Evolutionary conservation across 202 grass and related monocot species (phyloP).

Genomic region (Schoenoplectus triqueter): DNA sequence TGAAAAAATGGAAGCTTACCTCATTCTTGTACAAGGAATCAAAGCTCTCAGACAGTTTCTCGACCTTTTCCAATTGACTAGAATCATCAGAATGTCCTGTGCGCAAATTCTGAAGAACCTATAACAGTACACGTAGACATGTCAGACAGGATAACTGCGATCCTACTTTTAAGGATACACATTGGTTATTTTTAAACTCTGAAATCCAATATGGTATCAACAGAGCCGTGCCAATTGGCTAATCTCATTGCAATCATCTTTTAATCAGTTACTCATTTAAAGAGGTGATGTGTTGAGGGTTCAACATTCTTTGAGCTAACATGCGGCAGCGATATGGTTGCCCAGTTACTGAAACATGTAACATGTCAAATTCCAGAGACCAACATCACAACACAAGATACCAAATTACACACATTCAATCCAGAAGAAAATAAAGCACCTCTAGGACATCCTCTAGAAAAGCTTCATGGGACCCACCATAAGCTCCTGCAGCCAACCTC

Average conservation of each 20-base stretch:
- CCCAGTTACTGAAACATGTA: not conserved
- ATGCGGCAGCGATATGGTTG: not conserved
- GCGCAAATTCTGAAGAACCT: constrained; percentile 84
- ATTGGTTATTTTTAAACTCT: not conserved
- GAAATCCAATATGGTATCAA: not conserved
- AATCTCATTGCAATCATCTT: not conserved
- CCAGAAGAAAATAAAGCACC: constrained; percentile 56
- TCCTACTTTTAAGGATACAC: not conserved
- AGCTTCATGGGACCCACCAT: constrained; percentile 81
- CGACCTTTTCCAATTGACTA: constrained; percentile 73
- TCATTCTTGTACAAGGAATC: constrained; percentile 84
- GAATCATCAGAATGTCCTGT: constrained; percentile 71
- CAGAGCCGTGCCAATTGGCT: not conserved
- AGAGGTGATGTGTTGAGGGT: not conserved
- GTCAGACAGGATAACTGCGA: not conserved
- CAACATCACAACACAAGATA: constrained; percentile 14
- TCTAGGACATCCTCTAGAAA: constrained; percentile 95
- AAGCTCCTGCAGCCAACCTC: constrained; percentile 83
- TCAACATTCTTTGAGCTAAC: constrained; percentile 9
- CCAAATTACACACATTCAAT: constrained; percentile 21
- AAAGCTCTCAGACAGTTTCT: constrained; percentile 64
- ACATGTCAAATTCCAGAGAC: not conserved
- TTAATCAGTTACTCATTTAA: not conserved
- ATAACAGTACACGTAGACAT: constrained; percentile 26
- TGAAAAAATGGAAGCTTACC: constrained; percentile 46